Conservation (phyloP, 2,329 filamentous ascomycete species). For the Cytospora piceicola region DNA sequence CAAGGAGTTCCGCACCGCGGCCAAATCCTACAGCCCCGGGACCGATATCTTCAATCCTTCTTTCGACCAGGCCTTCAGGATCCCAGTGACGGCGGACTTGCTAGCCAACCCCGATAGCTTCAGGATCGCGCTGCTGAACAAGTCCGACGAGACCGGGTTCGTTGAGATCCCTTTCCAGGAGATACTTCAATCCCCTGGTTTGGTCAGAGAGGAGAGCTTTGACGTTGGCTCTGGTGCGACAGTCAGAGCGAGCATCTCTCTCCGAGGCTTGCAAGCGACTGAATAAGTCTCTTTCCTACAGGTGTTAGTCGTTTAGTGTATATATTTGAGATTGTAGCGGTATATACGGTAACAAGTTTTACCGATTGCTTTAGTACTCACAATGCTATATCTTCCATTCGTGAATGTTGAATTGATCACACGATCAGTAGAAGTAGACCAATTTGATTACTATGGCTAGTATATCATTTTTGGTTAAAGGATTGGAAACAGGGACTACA, state of each 20-base stretch:
- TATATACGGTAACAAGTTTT: neutral
- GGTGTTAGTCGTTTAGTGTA: neutral
- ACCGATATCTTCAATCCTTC: constrained; percentile 53
- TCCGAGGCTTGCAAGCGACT: constrained; percentile 38
- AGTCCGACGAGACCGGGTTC: constrained; percentile 39
- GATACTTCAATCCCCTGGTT: constrained; percentile 39
- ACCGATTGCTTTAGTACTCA: neutral
- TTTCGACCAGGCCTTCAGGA: constrained; percentile 50
- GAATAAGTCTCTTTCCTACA: constrained; percentile 10
- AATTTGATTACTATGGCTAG: too few relatives aligned
- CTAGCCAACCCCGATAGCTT: constrained; percentile 38
- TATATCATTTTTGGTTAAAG: too few relatives aligned
- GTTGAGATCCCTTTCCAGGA: constrained; percentile 44
- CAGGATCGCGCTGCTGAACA: constrained; percentile 42
- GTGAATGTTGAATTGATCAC: neutral
- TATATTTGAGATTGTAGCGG: neutral
- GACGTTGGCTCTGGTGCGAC: constrained; percentile 42
- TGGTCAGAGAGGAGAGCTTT: constrained; percentile 41
- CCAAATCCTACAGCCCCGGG: constrained; percentile 48
- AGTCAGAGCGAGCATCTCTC: constrained; percentile 43
- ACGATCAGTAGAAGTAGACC: too few relatives aligned
- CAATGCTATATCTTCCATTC: neutral
- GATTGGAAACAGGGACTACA: too few relatives aligned
- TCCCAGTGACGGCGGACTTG: constrained; percentile 43
- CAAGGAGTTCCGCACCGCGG: constrained; percentile 46